Conservation (phyloP, 192 early-diverging fungal species). For the Coemansia sp. region DNA sequence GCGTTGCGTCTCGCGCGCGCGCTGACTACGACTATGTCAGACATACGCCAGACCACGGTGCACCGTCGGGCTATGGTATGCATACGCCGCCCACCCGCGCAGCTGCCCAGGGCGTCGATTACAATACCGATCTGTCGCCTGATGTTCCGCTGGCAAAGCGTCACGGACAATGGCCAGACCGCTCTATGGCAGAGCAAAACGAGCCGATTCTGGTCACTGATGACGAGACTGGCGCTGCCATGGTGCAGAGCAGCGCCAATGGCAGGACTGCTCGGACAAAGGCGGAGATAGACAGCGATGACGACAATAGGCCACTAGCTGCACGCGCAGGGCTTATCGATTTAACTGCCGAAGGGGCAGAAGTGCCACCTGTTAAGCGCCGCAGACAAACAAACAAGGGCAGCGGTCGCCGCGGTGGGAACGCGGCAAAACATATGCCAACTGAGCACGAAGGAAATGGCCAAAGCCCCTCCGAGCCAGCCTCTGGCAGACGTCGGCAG, state of each 20-base stretch:
- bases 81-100: constrained; percentile 15
- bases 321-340: constrained; percentile 11
- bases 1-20: background rate
- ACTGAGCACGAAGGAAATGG: constrained; percentile 10
- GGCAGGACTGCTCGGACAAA: background rate
- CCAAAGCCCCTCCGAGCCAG: background rate
- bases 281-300: constrained; percentile 23
- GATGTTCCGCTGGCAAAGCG: constrained; percentile 12
- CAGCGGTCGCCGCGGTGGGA: constrained; percentile 14
- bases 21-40: constrained; percentile 10
- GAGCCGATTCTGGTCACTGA: constrained; percentile 27
- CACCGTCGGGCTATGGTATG: constrained; percentile 13
- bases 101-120: constrained; percentile 5
- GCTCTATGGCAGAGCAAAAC: background rate
- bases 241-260: background rate
- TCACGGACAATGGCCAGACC: constrained; percentile 12
- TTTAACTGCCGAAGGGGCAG: background rate
- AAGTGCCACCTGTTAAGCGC: constrained; percentile 25
- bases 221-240: constrained; percentile 13
- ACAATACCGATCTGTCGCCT: constrained; percentile 9
- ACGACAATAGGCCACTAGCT: constrained; percentile 37
- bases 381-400: constrained; percentile 16
- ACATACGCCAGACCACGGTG: constrained; percentile 7
- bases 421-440: constrained; percentile 11
- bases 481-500: constrained; percentile 16